Evolutionary conservation across 2,329 filamentous ascomycete genomes (phyloP), one percentile per base, ranked within the genome.

Genomic region (Aspergillus pseudoviridinutans): DNA sequence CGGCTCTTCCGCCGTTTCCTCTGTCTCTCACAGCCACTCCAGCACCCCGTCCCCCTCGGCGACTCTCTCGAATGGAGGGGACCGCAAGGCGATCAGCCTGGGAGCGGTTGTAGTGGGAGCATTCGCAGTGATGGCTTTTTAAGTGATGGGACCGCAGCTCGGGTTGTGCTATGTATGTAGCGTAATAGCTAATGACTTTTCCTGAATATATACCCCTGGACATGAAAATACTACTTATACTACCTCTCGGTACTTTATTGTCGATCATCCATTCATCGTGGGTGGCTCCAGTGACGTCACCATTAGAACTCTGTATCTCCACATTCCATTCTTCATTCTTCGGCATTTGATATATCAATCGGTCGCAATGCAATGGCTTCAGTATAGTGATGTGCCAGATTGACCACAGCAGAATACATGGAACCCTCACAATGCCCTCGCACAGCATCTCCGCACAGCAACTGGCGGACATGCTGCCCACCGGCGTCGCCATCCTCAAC

Each of bases 91-190:
- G 57, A 61, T 68, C 60, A 71, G 69, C 69, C 60, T 73, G 58
- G 72, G 71, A 56, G 71, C 69, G 52, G 61, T 74, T 50, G 67
- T 68, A 32, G 68, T 66, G 41, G 73, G 69, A 67, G 56, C 72
- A 38, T 61, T 68, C 56, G 72, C 71, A 56, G 64, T 72, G 55
- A 61, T 74, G 53, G 71, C 71, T 50, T 68, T 75, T 59, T 74
- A 74, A 70, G 54, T 47, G 20, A 24, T 22, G 44, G 42, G 22
- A 14, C 12, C 9, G 4, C 29, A 38, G 32, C 5, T 1, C 32
- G 32, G 6, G 32, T 32, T 14, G 29, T 38, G 32, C 14, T 38
- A 38, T 38, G 22, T 25, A 47, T 24, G 2, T 14, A 24, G 44
- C 12, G 20, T 47, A 47, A 47, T 47, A 47, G 44, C n/a, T 47